Evolutionary conservation across 345 rosid genomes (phyloP).

Genomic region (Populus alba): DNA sequence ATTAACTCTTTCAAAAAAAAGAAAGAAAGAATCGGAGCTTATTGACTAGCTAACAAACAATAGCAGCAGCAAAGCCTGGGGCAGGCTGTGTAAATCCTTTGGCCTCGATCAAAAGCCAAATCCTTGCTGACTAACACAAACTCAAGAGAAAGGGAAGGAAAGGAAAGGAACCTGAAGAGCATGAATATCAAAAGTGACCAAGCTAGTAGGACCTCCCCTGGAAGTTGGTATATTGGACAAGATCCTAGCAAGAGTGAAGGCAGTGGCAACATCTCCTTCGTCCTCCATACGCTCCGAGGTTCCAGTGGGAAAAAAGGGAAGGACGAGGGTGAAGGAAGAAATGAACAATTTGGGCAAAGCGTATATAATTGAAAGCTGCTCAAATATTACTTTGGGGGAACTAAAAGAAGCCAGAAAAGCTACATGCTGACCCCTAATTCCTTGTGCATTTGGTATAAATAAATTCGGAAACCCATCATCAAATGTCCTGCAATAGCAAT

Average conservation of each 20-base stretch:
- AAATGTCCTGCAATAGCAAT: conserved; percentile 53
- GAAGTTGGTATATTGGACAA: conserved; percentile 82
- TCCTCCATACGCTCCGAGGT: conserved; percentile 99
- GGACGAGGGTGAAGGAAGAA: conserved; percentile 89
- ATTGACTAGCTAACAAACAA: too few relatives aligned
- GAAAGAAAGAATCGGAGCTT: too few relatives aligned
- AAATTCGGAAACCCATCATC: conserved; percentile 93
- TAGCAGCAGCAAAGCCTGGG: too few relatives aligned
- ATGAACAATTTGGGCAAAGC: conserved; percentile 87
- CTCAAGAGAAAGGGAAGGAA: neutral
- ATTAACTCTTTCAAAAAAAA: neutral
- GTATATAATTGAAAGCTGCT: conserved; percentile 87
- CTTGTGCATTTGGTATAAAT: conserved; percentile 93
- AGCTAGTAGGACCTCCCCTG: conserved; percentile 91
- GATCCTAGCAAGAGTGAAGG: conserved; percentile 95
- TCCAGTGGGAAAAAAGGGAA: conserved; percentile 95
- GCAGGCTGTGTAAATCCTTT: too few relatives aligned
- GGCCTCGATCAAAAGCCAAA: too few relatives aligned
- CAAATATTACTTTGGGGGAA: conserved; percentile 83
- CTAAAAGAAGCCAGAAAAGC: conserved; percentile 95
- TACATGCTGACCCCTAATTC: conserved; percentile 83
- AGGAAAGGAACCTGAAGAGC: conserved; percentile 71
- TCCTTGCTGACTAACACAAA: too few relatives aligned
- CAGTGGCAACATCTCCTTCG: conserved; percentile 94
- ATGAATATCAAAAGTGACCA: conserved; percentile 96